phyloP scores from a whole-genome alignment of 495 filamentous ascomycete genomes.

The Aspergillus baeticus region DNA sequence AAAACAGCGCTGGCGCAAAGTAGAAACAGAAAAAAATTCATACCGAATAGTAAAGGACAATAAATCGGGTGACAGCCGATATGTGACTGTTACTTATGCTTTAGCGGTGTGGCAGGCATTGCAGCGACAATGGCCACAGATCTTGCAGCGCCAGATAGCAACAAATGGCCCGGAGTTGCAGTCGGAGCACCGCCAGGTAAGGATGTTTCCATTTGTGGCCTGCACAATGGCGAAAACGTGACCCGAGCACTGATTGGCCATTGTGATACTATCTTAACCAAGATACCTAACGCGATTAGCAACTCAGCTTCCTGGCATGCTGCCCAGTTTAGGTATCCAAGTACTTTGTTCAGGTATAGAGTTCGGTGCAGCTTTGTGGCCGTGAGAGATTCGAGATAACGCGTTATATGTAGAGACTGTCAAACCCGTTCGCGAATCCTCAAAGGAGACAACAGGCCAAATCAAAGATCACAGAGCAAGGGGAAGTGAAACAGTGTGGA shows the following conservation, averaged over 20 bases:
- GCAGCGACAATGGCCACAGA: conserved; percentile 47
- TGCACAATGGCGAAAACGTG: conserved; percentile 47
- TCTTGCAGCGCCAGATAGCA: conserved; percentile 51
- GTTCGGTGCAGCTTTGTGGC: not conserved
- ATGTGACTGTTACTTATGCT: conserved; percentile 28
- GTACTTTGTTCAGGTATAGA: conserved; percentile 4
- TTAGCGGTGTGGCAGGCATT: conserved; percentile 46
- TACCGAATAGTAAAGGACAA: conserved; percentile 13
- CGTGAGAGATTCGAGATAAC: not conserved
- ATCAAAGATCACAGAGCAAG: conserved; percentile 8
- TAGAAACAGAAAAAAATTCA: conserved; percentile 4
- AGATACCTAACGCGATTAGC: not conserved
- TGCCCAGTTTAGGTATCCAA: not conserved
- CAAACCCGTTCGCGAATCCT: not conserved
- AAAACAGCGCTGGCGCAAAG: not conserved
- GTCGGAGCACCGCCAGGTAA: conserved; percentile 50
- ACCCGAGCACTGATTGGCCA: conserved; percentile 50
- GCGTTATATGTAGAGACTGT: not conserved
- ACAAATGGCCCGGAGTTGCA: conserved; percentile 50
- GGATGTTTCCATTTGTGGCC: conserved; percentile 47
- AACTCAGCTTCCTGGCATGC: not conserved
- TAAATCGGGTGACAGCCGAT: conserved; percentile 9
- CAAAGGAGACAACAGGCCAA: not conserved
- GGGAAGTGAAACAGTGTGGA: conserved; percentile 9
- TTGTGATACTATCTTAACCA: conserved; percentile 18